phyloP scores from a whole-genome alignment of 331 rosid species.

The Acacia concinna region DNA sequence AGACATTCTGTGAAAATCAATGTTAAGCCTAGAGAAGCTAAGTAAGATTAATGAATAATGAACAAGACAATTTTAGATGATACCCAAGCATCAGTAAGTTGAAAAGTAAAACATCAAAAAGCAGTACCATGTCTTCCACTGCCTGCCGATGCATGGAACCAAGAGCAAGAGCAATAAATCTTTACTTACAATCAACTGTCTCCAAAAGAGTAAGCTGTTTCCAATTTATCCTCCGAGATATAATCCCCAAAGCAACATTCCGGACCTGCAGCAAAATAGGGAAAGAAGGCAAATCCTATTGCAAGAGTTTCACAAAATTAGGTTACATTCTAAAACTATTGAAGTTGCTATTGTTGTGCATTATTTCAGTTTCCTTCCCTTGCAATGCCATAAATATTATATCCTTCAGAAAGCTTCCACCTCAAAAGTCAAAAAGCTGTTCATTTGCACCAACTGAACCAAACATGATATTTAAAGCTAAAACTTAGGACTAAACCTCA shows the following conservation, averaged over 20 bases:
- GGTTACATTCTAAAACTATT: no score
- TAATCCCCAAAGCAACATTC: slow-evolving; percentile 84
- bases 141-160: neutral
- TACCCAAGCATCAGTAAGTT: neutral
- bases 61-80: slow-evolving; percentile 3
- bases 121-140: neutral
- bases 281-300: slow-evolving; percentile 24
- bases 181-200: slow-evolving; percentile 73
- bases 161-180: slow-evolving; percentile 14
- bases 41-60: neutral
- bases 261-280: slow-evolving; percentile 68
- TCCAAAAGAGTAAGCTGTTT: slow-evolving; percentile 55
- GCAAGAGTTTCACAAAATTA: neutral
- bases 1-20: slow-evolving; percentile 11
- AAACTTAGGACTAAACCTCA: slow-evolving; percentile 9
- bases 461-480: slow-evolving; percentile 1
- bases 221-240: slow-evolving; percentile 93
- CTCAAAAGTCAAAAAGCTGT: neutral
- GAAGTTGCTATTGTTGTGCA: slow-evolving; percentile 8
- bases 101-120: neutral
- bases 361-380: slow-evolving; percentile 9
- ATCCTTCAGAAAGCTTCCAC: neutral
- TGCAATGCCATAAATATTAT: neutral
- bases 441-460: slow-evolving; percentile 18
- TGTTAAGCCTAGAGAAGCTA: slow-evolving; percentile 21